These are phyloP conservation scores for Ophiostoma piceae DNA, from an alignment of 2,329 filamentous ascomycete genomes.

Conservation along the genomic window DNA sequence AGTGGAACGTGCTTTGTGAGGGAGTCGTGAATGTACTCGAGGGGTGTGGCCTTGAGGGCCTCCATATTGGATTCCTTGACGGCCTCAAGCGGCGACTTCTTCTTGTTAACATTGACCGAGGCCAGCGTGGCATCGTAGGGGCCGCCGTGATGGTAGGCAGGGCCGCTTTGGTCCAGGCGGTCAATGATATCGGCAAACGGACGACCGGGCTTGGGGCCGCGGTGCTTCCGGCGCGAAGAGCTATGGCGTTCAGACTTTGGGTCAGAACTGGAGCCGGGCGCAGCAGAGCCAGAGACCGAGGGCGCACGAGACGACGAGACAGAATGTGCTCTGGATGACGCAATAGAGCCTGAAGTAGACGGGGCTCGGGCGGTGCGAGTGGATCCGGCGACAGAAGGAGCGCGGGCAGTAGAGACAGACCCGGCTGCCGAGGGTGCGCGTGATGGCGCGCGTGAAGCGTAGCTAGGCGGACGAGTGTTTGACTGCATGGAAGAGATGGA, in stretches of 20 bases:
- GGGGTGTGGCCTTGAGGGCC: conserved; percentile 73
- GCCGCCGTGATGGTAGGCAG: conserved; percentile 79
- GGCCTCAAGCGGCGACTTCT: conserved; percentile 68
- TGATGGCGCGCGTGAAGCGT: background rate
- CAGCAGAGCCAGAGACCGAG: background rate
- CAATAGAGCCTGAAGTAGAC: background rate
- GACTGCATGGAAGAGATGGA: background rate
- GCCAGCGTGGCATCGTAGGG: conserved; percentile 80
- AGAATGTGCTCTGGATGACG: background rate
- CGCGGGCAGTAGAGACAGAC: background rate
- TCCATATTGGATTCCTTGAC: conserved; percentile 67
- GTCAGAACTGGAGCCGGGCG: background rate
- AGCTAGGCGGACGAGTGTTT: background rate
- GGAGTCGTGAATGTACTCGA: conserved; percentile 69
- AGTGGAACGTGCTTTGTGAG: conserved; percentile 69
- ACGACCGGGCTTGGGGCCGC: conserved; percentile 59
- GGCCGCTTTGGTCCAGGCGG: conserved; percentile 61
- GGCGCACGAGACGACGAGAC: background rate
- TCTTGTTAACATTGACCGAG: conserved; percentile 62
- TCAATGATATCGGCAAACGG: conserved; percentile 76
- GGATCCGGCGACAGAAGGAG: background rate
- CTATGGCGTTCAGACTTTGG: conserved; percentile 1
- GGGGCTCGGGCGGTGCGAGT: background rate
- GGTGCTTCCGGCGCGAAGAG: conserved; percentile 36
- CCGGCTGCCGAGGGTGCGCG: conserved; percentile 4